Conservation (phyloP, 108 stramenopile genomes). For the Cyclotella baltica region DNA sequence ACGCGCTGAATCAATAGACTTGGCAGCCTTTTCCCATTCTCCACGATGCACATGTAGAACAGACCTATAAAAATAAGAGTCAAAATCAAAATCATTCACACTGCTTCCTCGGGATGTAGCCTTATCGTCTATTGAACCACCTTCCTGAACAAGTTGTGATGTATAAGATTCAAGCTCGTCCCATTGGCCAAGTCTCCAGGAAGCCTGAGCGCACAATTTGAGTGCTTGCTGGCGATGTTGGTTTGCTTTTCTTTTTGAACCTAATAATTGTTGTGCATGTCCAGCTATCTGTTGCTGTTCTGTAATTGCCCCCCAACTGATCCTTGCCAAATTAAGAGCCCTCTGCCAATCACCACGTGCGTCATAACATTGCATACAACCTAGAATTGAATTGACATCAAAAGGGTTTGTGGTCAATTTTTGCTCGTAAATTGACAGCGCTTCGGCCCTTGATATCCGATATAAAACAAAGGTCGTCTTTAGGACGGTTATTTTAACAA, state of each 20-base stretch:
- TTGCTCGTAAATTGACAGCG: conserved; percentile 83
- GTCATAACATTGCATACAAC: conserved; percentile 96
- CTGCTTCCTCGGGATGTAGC: conserved; percentile 39
- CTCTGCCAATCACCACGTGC: conserved; percentile 94
- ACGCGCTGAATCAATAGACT: conserved; percentile 85
- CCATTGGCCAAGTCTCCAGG: conserved; percentile 95
- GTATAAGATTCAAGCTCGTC: conserved; percentile 89
- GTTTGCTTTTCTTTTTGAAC: conserved; percentile 19
- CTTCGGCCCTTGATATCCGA: conserved; percentile 76
- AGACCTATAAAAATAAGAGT: conserved; percentile 94
- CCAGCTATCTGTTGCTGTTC: conserved; percentile 29
- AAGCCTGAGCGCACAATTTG: conserved; percentile 89
- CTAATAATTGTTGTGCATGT: conserved; percentile 16
- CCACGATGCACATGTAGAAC: conserved; percentile 90
- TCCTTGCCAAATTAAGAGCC: conserved; percentile 84
- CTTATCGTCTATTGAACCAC: conserved; percentile 24
- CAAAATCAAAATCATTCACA: conserved; percentile 71
- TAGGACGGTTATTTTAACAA: neutral
- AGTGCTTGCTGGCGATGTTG: conserved; percentile 73
- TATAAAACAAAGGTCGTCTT: neutral
- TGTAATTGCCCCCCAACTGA: conserved; percentile 68
- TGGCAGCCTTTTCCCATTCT: conserved; percentile 79
- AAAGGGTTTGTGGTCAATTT: conserved; percentile 77
- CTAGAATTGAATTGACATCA: conserved; percentile 88
- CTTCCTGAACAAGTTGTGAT: conserved; percentile 56